Evolutionary conservation across 2,329 filamentous ascomycete genomes (phyloP), one percentile per base, ranked within the genome.

Genomic region (Aspergillus alliaceus): DNA sequence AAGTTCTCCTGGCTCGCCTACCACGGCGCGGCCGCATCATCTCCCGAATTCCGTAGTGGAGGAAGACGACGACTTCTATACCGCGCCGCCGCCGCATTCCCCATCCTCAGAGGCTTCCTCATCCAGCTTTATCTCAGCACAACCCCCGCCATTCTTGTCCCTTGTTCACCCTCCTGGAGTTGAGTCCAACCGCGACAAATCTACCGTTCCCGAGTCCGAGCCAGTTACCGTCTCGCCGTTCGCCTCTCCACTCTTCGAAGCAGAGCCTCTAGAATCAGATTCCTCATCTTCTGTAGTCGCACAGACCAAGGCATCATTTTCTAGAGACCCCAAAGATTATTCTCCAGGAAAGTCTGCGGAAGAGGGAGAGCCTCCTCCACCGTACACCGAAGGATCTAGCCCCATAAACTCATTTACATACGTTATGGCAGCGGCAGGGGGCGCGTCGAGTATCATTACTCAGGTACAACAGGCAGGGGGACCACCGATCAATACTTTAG

Each of bases 371-470:
- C 93, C 93, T 58, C 95, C 95, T 59, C 95, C 95, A 57, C 93
- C 95, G 56, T 99, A 99, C 76, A 92, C 90, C 66, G 93, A 98
- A 71, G 93, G 93, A 69, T 89, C 87, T 60, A 97, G 91, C 80
- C 95, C 95, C 61, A 86, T 99, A 74, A 85, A 90, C 59, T 91
- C 91, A 57, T 99, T 99, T 72, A 88, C 90, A 68, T 99, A 96
- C 85, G 86, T 96, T 75, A 99, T 99, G 95, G 93, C 95, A 79
- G 90, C 92, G 75, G 93, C 93, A 79, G 93, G 93, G 83, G 93
- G 93, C 80, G 90, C 93, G 68, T 89, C 93, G 81, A 98, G 95
- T 85, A 96, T 99, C 74, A 96, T 99, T 80, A 99, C 95, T 78
- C 95, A 99, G 81, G 95, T 99, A 68, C 93, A 96, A 74, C 95